Base-by-base conservation (phyloP, 371 early-diverging fungal genomes). In the Chytridiales sp. region DNA sequence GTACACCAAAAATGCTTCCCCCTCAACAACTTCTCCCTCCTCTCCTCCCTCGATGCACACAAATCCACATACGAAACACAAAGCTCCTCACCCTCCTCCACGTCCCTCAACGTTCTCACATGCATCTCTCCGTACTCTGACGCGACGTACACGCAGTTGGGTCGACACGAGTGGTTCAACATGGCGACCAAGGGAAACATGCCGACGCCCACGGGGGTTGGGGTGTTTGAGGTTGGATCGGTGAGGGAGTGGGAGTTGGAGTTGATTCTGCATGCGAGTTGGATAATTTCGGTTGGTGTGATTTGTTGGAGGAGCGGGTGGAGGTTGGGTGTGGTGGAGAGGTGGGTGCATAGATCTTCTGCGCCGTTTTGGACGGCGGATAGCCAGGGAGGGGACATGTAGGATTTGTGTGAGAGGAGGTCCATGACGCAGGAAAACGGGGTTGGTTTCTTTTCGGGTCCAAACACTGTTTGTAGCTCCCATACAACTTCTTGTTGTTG, bases 141-240 rank as follows among this genome's bases (percentile, higher is more conserved):
- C 50, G 82, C 77, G 19, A 85, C 84, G 4, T 83, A 76, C 22
- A 87, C 84, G 59, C 67, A 62, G 56, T 92, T 93, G 11, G 93
- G 95, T 13, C 76, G 65, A 64, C 95, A 94, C 1, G 89, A 86
- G 71, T 94, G 93, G 69, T 94, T 94, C 67, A 94, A 82, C 48
- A 93, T 68, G 0, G 91, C 82, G 0, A 82, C 89, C 4, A 90
- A 65, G 0, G 93, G 91, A 54, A 85, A 91, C 9, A 88, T 85
- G 4, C 89, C 91, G 47, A 87, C 88, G 0, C 86, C 92, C 62
- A 88, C 57, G 22, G 35, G 48, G 0, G 9, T 39, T 22, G 61
- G 34, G 35, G 53, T 56, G 51, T 52, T 56, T 17, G 54, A 53
- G 15, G 43, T 31, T 21, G 67, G 62, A 39, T 67, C 64, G 13